phyloP scores from a whole-genome alignment of 2,329 filamentous ascomycete species.

The Aspergillus neoniger region DNA sequence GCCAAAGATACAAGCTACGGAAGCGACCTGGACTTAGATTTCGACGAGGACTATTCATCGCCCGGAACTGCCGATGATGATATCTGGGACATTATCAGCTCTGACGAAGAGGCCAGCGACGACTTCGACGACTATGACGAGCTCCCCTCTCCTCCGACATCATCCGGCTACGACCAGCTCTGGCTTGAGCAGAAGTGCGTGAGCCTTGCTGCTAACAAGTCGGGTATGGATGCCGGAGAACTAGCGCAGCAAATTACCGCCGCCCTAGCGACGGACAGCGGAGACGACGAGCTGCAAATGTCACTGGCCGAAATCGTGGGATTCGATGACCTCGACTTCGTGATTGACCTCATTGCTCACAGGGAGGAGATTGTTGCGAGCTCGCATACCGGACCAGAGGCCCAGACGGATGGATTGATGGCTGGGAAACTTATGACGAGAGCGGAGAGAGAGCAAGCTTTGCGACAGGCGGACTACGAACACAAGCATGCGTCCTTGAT shows the following conservation, averaged over 20 bases:
- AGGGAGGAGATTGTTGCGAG: slow-evolving; percentile 65
- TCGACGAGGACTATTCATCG: slow-evolving; percentile 64
- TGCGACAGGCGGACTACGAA: slow-evolving; percentile 73
- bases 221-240: slow-evolving; percentile 67
- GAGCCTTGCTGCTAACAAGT: slow-evolving; percentile 64
- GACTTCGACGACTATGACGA: slow-evolving; percentile 60
- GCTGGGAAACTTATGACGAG: slow-evolving; percentile 67
- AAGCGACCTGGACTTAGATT: slow-evolving; percentile 56
- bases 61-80: slow-evolving; percentile 69
- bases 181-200: slow-evolving; percentile 75
- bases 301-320: slow-evolving; percentile 86
- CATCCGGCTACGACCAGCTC: slow-evolving; percentile 54
- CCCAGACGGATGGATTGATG: slow-evolving; percentile 48
- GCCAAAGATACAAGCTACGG: slow-evolving; percentile 52
- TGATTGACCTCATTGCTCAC: slow-evolving; percentile 84
- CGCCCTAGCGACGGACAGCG: slow-evolving; percentile 67
- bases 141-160: slow-evolving; percentile 31
- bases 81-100: slow-evolving; percentile 86
- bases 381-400: slow-evolving; percentile 30
- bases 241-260: slow-evolving; percentile 76
- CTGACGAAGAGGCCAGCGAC: slow-evolving; percentile 68
- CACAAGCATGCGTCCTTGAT: slow-evolving; percentile 78
- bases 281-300: slow-evolving; percentile 88
- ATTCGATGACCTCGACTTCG: slow-evolving; percentile 89
- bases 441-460: slow-evolving; percentile 74